Base-by-base conservation (phyloP, 2,329 filamentous ascomycete species). In the Chaetomiaceae sp. region DNA sequence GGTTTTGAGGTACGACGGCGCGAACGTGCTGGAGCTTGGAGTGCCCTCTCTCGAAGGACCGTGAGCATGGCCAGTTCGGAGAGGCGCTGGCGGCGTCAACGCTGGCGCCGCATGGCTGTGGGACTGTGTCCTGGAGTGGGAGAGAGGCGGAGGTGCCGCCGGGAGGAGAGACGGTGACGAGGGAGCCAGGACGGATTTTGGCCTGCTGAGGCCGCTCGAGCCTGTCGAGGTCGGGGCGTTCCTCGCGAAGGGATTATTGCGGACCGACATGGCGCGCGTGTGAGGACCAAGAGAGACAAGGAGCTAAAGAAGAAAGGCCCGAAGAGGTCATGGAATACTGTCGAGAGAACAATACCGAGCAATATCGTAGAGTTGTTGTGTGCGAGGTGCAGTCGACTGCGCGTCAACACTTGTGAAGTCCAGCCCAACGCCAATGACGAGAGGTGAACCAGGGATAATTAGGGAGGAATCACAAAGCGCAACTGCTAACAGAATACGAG, bases 1-100 rank as follows among this genome's bases (percentile, higher is more conserved):
- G 0, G 83, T 80, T 65, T 91, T 93, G 68, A 98, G 97, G 66
- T 98, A 98, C 9, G 88, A 87, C 3, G 91, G 93, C 29, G 93
- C 91, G 70, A 98, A 98, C 1, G 93, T 98, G 54, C 79, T 85
- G 0, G 85, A 87, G 6, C 74, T 72, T 6, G 80, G 75, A 2
- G 76, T 77, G 57, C 73, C 78, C 49, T 76, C 81, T 54, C 78
- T 76, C 5, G 89, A 93, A 55, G 83, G 78, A 38, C 66, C 69
- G 22, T 74, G 70, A 17, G 66, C 63, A 54, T 75, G 69, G 24
- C 69, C 65, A 15, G 62, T 56, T 43, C 49, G 55, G 39, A 50
- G 39, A 11, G 51, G 44, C n/a, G 24, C 40, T 17, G 22, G 66
- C 62, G 38, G 72, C 64, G n/a, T 57, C 6, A 71, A 59, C 27